Percentiles rank a stretch among this genome's conserved stretches.
These are phyloP conservation scores for Trichocladium uniseriatum DNA, from an alignment of 495 filamentous ascomycete genomes.

Conservation along the genomic window DNA sequence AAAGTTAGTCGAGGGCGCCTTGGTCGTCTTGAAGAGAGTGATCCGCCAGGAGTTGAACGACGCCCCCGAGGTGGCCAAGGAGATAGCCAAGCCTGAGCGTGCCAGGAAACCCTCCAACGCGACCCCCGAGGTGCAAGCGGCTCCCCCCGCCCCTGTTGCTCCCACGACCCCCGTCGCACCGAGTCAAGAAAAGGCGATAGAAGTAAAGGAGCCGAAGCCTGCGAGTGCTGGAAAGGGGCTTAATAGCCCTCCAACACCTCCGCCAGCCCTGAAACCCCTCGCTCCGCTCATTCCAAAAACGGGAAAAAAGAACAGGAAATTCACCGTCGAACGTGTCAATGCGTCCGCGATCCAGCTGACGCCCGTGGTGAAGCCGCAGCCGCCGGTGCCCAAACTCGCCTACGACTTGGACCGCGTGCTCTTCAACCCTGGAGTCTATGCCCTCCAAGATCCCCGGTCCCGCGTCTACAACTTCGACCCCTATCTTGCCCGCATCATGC, in stretches of 20 bases:
- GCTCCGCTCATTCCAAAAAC: neutral
- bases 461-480: slow-evolving; percentile 93
- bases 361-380: slow-evolving; percentile 43
- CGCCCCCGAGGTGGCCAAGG: neutral
- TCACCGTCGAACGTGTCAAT: slow-evolving; percentile 19
- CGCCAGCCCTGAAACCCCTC: neutral
- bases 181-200: no score
- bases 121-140: no score
- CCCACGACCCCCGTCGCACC: no score
- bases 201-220: no score
- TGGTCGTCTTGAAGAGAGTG: neutral
- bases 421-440: slow-evolving; percentile 92
- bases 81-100: neutral
- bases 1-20: neutral
- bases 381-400: slow-evolving; percentile 59
- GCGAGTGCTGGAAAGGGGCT: no score
- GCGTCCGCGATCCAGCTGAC: slow-evolving; percentile 21
- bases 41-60: neutral
- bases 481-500: slow-evolving; percentile 85
- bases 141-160: no score
- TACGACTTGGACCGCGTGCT: slow-evolving; percentile 83
- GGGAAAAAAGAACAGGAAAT: slow-evolving; percentile 9
- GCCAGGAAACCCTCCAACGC: neutral
- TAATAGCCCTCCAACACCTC: no score
- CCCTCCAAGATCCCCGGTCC: slow-evolving; percentile 80